A percentile compares a stretch with the other conserved stretches of the same genome.
Conservation (phyloP, 768 basidiomycete genomes). For the Gelatoporia subvermispora region DNA sequence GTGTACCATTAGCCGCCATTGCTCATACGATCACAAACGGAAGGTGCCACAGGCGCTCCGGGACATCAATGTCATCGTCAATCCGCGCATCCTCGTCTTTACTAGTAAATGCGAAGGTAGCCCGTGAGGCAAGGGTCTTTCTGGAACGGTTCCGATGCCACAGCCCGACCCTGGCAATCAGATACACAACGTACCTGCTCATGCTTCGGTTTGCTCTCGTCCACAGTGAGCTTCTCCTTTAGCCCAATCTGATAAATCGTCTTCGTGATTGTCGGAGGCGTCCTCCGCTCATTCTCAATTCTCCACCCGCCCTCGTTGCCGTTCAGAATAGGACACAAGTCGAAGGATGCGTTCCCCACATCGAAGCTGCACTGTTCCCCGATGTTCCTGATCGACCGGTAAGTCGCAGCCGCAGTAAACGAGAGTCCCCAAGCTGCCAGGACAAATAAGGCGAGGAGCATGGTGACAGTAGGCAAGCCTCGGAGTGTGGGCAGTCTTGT, state of each 20-base stretch:
- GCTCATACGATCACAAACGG: not conserved
- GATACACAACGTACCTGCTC: constrained; percentile 24
- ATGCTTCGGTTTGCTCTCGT: constrained; percentile 14
- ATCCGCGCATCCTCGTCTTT: not conserved
- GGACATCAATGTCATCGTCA: too few relatives aligned
- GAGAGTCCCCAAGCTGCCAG: not conserved
- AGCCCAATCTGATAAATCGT: constrained; percentile 24
- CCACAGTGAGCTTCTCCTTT: constrained; percentile 19
- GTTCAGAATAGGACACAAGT: constrained; percentile 26
- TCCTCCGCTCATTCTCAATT: constrained; percentile 14
- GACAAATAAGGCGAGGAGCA: not conserved
- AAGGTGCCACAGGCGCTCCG: too few relatives aligned
- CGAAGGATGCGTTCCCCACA: constrained; percentile 17
- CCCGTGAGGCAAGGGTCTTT: too few relatives aligned
- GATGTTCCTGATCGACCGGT: too few relatives aligned
- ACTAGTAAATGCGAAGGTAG: too few relatives aligned
- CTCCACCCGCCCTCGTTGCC: constrained; percentile 14
- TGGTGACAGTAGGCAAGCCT: not conserved
- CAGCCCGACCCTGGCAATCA: not conserved
- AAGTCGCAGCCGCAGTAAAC: not conserved
- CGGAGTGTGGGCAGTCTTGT: not conserved
- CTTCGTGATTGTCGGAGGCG: constrained; percentile 25
- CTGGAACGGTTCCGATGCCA: too few relatives aligned
- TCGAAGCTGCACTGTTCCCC: constrained; percentile 20
- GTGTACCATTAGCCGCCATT: too few relatives aligned